Evolutionary conservation across 2,329 filamentous ascomycete species (phyloP).

Genomic region (Aspergillus ustus): DNA sequence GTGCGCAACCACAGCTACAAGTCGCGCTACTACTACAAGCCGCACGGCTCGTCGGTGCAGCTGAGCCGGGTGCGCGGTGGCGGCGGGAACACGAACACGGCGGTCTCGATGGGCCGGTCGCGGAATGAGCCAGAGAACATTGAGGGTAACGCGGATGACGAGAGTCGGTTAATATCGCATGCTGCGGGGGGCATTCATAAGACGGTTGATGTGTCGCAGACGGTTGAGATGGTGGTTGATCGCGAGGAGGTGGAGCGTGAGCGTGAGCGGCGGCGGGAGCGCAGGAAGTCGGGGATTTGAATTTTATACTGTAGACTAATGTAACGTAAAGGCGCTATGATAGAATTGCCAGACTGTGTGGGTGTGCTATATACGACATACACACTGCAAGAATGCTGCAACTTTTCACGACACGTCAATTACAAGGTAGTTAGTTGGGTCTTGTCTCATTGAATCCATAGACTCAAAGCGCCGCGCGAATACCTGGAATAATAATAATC

Average conservation of each 20-base stretch:
- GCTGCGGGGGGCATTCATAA: constrained; percentile 34
- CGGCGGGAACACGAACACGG: constrained; percentile 12
- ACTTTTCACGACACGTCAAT: too few relatives aligned
- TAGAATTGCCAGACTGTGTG: too few relatives aligned
- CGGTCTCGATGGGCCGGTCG: constrained; percentile 23
- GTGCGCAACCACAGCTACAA: constrained; percentile 31
- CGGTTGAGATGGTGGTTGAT: constrained; percentile 27
- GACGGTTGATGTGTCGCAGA: constrained; percentile 30
- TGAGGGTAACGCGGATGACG: constrained; percentile 34
- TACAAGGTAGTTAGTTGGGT: too few relatives aligned
- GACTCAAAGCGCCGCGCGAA: too few relatives aligned
- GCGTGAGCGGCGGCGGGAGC: too few relatives aligned
- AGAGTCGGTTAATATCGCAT: constrained; percentile 38
- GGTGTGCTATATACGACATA: too few relatives aligned
- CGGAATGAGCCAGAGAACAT: constrained; percentile 25
- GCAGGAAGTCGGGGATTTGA: too few relatives aligned
- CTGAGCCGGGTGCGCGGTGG: constrained; percentile 31
- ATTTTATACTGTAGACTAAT: too few relatives aligned
- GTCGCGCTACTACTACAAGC: constrained; percentile 37
- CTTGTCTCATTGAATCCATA: too few relatives aligned
- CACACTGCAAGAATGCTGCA: too few relatives aligned
- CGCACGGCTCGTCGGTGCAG: constrained; percentile 32
- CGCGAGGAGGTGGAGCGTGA: background rate
- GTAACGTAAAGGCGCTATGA: too few relatives aligned
- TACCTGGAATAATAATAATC: too few relatives aligned